Conservation (phyloP, 257 asterid genomes). For the Jacaranda copaia region DNA sequence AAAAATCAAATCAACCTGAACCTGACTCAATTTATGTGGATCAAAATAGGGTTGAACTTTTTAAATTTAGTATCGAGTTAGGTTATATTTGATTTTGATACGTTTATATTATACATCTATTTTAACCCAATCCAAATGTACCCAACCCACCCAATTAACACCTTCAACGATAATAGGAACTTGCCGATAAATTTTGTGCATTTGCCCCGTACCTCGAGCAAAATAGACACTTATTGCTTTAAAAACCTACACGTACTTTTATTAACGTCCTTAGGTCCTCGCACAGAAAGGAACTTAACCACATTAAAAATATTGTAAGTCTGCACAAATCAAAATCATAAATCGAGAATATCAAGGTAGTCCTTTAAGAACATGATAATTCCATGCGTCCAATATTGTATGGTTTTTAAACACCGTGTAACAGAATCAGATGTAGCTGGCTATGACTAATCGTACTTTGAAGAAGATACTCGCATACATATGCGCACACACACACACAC, state of each 20-base stretch:
- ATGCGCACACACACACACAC: too few species aligned
- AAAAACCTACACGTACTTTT: neutral
- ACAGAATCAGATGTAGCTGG: slow-evolving; percentile 42
- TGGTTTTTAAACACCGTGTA: slow-evolving; percentile 39
- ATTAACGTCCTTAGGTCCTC: neutral
- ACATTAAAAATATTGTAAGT: neutral
- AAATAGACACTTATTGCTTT: neutral
- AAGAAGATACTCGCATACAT: neutral
- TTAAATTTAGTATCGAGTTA: too few species aligned
- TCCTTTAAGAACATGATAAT: slow-evolving; percentile 19
- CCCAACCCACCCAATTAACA: too few species aligned
- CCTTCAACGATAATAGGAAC: too few species aligned
- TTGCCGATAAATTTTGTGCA: too few species aligned
- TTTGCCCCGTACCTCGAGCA: neutral
- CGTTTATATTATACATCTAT: too few species aligned
- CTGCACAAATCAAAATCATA: neutral
- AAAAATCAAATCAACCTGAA: too few species aligned
- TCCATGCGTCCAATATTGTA: neutral
- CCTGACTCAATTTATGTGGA: too few species aligned
- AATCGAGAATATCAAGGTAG: neutral
- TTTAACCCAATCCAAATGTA: too few species aligned
- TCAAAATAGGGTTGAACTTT: too few species aligned
- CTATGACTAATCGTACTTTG: slow-evolving; percentile 30
- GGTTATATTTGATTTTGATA: too few species aligned
- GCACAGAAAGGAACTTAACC: neutral